Evolutionary conservation across 345 rosid genomes (phyloP), one percentile per base, ranked within the genome.

Genomic region (Eucalyptus regnans): DNA sequence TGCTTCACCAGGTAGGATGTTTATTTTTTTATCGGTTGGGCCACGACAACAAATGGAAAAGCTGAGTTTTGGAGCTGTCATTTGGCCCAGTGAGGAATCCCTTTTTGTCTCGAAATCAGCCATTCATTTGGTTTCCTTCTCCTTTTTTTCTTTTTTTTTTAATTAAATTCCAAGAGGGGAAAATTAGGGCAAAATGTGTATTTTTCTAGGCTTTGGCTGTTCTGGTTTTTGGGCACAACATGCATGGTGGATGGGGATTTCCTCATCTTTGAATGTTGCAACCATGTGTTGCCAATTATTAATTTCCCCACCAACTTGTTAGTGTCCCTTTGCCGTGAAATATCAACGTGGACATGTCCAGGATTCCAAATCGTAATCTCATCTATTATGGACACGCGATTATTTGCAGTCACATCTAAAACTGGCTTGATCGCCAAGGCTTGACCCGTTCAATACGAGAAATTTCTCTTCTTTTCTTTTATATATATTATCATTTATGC

Each of bases 371-470:
- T 6, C 8, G 48, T 18, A 37, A 76, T 15, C 83, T 20, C 8
- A 76, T 41, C 27, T 20, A 37, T 76, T 37, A 17, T 18, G 48
- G 29, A 41, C 27, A 12, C 10, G 27, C 29, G 12, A 12, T 4
- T 41, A 20, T 20, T 56, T 56, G 11, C 25, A 33, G 12, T 68
- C 80, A 16, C 20, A 33, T 33, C 43, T 33, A 37, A 9, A 37
- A 3, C 7, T 10, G 1, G 1, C 23, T 33, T 68, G 8, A 12
- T 27, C 4, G 4, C 4, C 0, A 22, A 9, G 29, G 13, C 20
- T 22, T 56, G 29, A 56, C 62, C 29, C 4, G 1, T 56, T 56
- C 29, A 9, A 56, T 9, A 23, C 0, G 2, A 56, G 29, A 76
- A 17, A 68, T 33, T 33, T 17, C 44, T 68, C 44, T 4, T 1